phyloP scores from a whole-genome alignment of 129 eudicot species.

The Gnaphalium uliginosum region DNA sequence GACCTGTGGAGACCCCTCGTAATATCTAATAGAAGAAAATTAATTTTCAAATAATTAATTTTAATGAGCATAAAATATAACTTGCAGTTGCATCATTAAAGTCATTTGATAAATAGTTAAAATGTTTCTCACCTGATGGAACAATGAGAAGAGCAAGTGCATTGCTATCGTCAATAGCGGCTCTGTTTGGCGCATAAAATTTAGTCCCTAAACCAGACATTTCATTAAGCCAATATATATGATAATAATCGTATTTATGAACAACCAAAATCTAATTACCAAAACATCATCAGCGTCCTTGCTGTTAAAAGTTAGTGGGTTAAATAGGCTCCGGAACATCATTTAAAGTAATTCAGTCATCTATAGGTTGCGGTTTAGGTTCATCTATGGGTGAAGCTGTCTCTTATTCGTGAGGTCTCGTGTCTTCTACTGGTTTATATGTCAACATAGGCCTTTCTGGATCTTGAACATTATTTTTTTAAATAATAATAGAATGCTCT shows the following conservation, averaged over 20 bases:
- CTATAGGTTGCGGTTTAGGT: conserved; percentile 40
- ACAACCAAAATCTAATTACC: conserved; percentile 39
- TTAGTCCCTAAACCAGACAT: conserved; percentile 59
- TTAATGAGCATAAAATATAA: neutral
- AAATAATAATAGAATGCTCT: too few species aligned
- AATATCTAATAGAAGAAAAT: conserved; percentile 33
- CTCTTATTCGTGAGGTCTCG: conserved; percentile 55
- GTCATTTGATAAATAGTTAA: too few species aligned
- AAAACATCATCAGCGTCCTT: conserved; percentile 72
- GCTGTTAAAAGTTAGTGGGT: conserved; percentile 47
- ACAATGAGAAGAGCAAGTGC: conserved; percentile 91
- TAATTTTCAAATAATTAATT: neutral
- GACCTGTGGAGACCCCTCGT: too few species aligned
- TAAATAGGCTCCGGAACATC: conserved; percentile 41
- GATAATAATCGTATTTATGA: neutral
- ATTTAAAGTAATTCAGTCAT: conserved; percentile 42
- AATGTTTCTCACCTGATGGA: conserved; percentile 62
- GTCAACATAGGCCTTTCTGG: conserved; percentile 90
- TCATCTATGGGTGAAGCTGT: conserved; percentile 63
- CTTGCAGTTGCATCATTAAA: neutral
- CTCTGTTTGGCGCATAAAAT: conserved; percentile 48
- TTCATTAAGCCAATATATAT: neutral
- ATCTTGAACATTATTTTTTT: conserved; percentile 72
- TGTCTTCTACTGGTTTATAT: conserved; percentile 68
- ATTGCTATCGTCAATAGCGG: conserved; percentile 84